These are phyloP conservation scores for Pyrenochaeta sp. DNA, from an alignment of 2,329 filamentous ascomycete genomes.

Conservation along the genomic window DNA sequence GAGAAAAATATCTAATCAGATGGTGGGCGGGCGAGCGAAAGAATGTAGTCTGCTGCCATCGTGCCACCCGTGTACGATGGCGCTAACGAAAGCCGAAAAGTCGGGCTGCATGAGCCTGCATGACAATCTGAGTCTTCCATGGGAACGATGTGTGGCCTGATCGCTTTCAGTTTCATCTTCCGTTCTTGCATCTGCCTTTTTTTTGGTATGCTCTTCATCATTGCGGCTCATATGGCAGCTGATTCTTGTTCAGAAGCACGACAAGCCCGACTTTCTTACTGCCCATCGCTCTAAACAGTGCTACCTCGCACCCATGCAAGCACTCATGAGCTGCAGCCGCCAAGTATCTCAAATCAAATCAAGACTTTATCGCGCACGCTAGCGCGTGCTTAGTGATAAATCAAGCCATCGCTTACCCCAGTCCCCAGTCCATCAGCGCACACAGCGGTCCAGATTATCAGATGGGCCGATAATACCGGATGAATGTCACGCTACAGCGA, in stretches of 20 bases:
- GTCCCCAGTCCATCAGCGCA: constrained; percentile 12
- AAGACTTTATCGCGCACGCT: constrained; percentile 26
- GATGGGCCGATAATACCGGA: constrained; percentile 35
- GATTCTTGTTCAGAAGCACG: not conserved
- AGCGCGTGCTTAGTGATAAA: constrained; percentile 18
- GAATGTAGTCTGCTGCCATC: not conserved
- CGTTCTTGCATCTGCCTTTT: not conserved
- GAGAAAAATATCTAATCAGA: constrained; percentile 35
- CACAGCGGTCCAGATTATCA: constrained; percentile 38
- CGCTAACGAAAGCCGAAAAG: constrained; percentile 19
- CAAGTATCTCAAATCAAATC: constrained; percentile 33
- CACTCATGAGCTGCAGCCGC: constrained; percentile 17
- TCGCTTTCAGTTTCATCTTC: constrained; percentile 5
- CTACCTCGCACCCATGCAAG: not conserved
- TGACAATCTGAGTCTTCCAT: constrained; percentile 10
- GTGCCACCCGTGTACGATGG: constrained; percentile 7
- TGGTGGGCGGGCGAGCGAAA: not conserved
- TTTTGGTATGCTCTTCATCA: not conserved
- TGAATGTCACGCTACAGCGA: constrained; percentile 18
- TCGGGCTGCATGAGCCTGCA: constrained; percentile 10
- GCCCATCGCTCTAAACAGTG: not conserved
- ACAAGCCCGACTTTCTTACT: not conserved
- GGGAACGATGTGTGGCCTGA: constrained; percentile 9
- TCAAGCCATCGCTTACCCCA: constrained; percentile 25
- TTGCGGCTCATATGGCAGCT: not conserved